Base-by-base conservation (phyloP, 2,329 filamentous ascomycete species). In the Aspergillus cejpii region DNA sequence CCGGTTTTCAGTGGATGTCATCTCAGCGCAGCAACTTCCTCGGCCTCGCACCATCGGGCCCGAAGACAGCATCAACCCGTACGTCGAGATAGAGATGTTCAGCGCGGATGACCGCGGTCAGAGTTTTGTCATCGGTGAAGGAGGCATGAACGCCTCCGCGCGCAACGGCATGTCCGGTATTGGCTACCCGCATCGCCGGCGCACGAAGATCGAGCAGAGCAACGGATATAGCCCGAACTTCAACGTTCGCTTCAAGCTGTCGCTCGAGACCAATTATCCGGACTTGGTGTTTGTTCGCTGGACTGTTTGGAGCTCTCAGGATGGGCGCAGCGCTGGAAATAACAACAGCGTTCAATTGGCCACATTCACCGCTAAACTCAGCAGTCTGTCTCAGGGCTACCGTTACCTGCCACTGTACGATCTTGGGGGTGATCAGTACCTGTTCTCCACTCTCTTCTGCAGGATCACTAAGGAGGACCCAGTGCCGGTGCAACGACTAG, bases 141-240 rank as follows among this genome's bases (percentile, higher is more conserved):
- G 83, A 39, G 82, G 81, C 15, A 76, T 78, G 54, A 78, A 84
- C 65, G 77, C 79, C 37, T 83, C 81, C 44, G 74, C 75, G 21
- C 78, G 78, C 42, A 80, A 79, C 55, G 80, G 81, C 26, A 75
- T 78, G 58, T 82, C 80, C 41, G 81, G 82, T 4, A 80, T 85
- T 43, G 83, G 81, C 19, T 78, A 82, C 44, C 87, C 87, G 6
- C 79, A 90, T 53, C 84, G 85, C 56, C 81, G 83, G 52, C 84
- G 86, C 45, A 97, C 92, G 1, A 79, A 80, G 51, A 84, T 94
- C 43, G 81, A 91, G 23, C 80, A 79, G 49, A 86, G 87, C 64
- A 97, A 98, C 62, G 91, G 90, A 19, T 97, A 94, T 71, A 94
- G 95, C 63, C 92, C 92, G 1, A 75, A 83, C 44, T 98, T 94